Evolutionary conservation across 73 alveolate genomes (phyloP), one percentile per base, ranked within the genome.

Genomic region (Blepharisma stoltei): DNA sequence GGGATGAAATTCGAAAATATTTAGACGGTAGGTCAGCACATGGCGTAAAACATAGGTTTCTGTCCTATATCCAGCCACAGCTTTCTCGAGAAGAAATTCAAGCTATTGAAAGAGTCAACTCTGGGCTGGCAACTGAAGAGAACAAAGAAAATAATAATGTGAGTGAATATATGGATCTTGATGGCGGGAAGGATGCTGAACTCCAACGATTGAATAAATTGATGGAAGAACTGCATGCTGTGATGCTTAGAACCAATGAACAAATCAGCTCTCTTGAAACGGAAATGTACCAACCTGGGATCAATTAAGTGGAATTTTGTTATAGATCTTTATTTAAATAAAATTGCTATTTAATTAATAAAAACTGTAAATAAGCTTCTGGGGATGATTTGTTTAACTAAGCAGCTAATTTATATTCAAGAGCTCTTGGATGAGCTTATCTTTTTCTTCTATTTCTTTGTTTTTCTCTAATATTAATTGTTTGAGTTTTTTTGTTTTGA

Each of bases 191-290:
- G 11, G 73, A 60, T 14, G 73, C 14, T 14, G 38, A 18, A 8
- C 45, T 60, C 11, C 37, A 18, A 38, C 18, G 18, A 14, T 25
- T 60, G 46, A n/a, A 60, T 60, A 60, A 25, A 60, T 14, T 8
- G 4, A 38, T 60, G 38, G 73, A 60, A 25, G 73, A 60, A 11
- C 73, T 60, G 37, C 73, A 60, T 20, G 23, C 18, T n/a, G 73
- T 60, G 49, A 60, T 60, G 73, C 37, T 8, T 14, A 25, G 45
- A 18, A 60, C 73, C 18, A 20, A 14, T n/a, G 45, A 25, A 11
- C 73, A 60, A 25, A 60, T 60, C 11, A 11, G 23, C 46, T 14
- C 14, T 14, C 73, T 60, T 14, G 73, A 60, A 60, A 14, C 45
- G 38, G 45, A 60, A 18, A 9, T 60, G 11, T 20, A 32, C 3